phyloP scores from a whole-genome alignment of 257 asterid genomes.

The Solanum tarijense region DNA sequence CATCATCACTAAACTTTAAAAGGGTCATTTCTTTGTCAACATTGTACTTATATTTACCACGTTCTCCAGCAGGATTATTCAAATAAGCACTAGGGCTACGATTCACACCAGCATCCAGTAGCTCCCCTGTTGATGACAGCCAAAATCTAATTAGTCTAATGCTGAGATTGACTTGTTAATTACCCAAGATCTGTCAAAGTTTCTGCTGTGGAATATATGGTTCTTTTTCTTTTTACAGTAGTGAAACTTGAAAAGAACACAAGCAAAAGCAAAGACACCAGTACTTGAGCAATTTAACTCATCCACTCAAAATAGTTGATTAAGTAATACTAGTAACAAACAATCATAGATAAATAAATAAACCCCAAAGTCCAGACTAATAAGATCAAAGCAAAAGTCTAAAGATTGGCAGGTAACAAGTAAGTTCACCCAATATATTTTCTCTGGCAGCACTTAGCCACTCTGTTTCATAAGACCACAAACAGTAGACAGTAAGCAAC shows the following conservation, averaged over 20 bases:
- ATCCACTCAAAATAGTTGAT: not conserved
- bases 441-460: not conserved
- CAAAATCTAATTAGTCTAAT: slow-evolving; percentile 12
- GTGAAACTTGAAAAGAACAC: not conserved
- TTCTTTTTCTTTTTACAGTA: not conserved
- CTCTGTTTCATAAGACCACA: not conserved
- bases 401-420: not conserved
- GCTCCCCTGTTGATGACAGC: slow-evolving; percentile 58
- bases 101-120: slow-evolving; percentile 80
- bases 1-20: slow-evolving; percentile 76
- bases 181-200: not conserved
- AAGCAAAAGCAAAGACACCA: not conserved
- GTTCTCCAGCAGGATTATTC: slow-evolving; percentile 81
- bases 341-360: not conserved
- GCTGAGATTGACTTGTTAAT: not conserved
- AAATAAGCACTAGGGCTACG: slow-evolving; percentile 99
- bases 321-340: not conserved
- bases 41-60: slow-evolving; percentile 72
- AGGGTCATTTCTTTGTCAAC: slow-evolving; percentile 94
- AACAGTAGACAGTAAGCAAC: not conserved
- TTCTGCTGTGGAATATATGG: not conserved
- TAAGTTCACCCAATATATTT: not conserved
- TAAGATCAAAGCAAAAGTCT: not conserved
- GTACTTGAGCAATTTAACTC: not conserved
- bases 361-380: not conserved